These are phyloP conservation scores for Ganoderma lucidum DNA, from an alignment of 1,284 basidiomycete species.

Conservation along the genomic window DNA sequence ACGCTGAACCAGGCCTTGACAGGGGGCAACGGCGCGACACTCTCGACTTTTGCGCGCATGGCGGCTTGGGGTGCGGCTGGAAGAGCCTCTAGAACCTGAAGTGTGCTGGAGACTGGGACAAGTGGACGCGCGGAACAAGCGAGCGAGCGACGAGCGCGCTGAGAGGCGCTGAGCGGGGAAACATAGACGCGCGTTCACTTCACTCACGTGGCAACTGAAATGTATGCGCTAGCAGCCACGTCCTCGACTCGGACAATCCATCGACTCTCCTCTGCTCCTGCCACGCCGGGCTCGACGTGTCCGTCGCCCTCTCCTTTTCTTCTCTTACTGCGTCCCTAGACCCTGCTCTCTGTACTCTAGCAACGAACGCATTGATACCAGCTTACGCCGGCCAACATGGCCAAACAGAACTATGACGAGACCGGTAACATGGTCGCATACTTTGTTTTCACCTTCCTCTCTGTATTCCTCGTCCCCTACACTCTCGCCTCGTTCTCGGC, in stretches of 20 bases:
- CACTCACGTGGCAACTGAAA: slow-evolving; percentile 16
- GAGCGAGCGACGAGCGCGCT: not conserved
- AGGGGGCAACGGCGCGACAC: slow-evolving; percentile 47
- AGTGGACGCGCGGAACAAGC: no score
- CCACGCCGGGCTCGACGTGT: slow-evolving; percentile 29
- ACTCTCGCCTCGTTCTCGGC: slow-evolving; percentile 59
- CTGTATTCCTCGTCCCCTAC: slow-evolving; percentile 80
- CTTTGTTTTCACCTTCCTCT: slow-evolving; percentile 88
- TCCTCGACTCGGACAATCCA: slow-evolving; percentile 3
- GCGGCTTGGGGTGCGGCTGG: not conserved
- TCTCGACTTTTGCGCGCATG: slow-evolving; percentile 53
- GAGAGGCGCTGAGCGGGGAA: not conserved
- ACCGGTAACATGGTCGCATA: slow-evolving; percentile 89
- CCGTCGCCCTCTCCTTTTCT: slow-evolving; percentile 19
- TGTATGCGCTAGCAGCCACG: slow-evolving; percentile 23
- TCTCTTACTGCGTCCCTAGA: slow-evolving; percentile 15
- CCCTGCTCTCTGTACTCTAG: slow-evolving; percentile 24
- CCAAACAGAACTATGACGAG: slow-evolving; percentile 89
- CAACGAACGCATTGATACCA: slow-evolving; percentile 13
- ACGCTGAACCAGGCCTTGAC: slow-evolving; percentile 54
- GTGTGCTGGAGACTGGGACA: not conserved
- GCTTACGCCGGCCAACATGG: slow-evolving; percentile 54
- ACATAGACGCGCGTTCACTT: not conserved
- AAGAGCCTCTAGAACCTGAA: not conserved
- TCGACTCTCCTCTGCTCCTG: slow-evolving; percentile 11